Evolutionary conservation across 768 basidiomycete species (phyloP).

Genomic region (Amanita rubescens): DNA sequence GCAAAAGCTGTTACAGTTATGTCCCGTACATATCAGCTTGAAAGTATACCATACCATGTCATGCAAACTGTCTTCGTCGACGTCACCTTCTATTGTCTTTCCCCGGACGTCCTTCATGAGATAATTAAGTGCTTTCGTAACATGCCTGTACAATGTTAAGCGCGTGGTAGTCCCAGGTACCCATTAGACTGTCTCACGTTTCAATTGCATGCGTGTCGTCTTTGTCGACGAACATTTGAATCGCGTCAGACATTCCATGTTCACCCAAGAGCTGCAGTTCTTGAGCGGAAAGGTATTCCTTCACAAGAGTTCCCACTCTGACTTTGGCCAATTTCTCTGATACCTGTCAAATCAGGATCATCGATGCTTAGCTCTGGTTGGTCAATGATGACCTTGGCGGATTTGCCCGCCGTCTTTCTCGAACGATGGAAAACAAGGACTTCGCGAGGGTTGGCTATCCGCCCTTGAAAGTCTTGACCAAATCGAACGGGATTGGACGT

Average conservation of each 20-base stretch:
- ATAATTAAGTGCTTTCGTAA: slow-evolving; percentile 45
- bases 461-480: slow-evolving; percentile 89
- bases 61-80: slow-evolving; percentile 70
- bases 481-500: slow-evolving; percentile 96
- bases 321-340: slow-evolving; percentile 76
- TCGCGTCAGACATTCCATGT: slow-evolving; percentile 87
- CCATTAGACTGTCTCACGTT: slow-evolving; percentile 42
- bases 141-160: slow-evolving; percentile 44
- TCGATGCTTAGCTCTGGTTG: slow-evolving; percentile 79
- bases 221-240: slow-evolving; percentile 95
- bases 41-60: slow-evolving; percentile 57
- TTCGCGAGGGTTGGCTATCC: slow-evolving; percentile 91
- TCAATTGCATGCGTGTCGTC: slow-evolving; percentile 92
- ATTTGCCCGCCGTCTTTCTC: slow-evolving; percentile 49
- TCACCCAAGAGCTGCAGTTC: slow-evolving; percentile 89
- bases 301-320: slow-evolving; percentile 82
- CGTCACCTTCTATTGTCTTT: slow-evolving; percentile 39
- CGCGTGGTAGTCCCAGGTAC: neutral
- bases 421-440: slow-evolving; percentile 85
- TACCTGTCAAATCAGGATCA: slow-evolving; percentile 54
- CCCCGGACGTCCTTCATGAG: slow-evolving; percentile 62
- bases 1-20: slow-evolving; percentile 41
- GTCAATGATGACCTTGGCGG: slow-evolving; percentile 59
- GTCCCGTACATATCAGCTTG: neutral
- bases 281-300: slow-evolving; percentile 88